A percentile compares a stretch with the other conserved stretches of the same genome.
Evolutionary conservation across 2,329 filamentous ascomycete genomes (phyloP).

Genomic region (Sporothrix schenckii): DNA sequence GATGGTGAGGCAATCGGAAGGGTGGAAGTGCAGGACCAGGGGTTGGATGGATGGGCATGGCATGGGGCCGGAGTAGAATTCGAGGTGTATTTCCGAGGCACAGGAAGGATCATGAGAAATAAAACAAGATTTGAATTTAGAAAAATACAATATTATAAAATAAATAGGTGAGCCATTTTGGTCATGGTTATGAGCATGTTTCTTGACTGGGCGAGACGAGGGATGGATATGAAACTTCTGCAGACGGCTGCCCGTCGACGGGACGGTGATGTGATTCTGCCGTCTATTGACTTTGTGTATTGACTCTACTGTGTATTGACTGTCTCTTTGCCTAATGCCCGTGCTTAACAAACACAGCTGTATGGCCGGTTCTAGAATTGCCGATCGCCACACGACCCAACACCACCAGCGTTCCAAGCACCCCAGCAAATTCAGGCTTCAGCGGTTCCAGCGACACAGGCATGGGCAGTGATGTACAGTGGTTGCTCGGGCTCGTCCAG

Average conservation of each 20-base stretch:
- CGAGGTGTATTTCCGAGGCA: constrained; percentile 4
- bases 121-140: not conserved
- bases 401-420: not conserved
- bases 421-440: too few species aligned
- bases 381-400: not conserved
- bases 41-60: not conserved
- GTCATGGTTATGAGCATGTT: too few species aligned
- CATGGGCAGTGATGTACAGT: not conserved
- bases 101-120: not conserved
- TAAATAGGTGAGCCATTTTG: too few species aligned
- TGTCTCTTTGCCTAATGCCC: too few species aligned
- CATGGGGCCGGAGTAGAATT: not conserved
- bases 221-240: too few species aligned
- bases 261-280: too few species aligned
- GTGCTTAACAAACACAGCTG: not conserved
- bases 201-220: too few species aligned
- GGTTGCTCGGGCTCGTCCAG: not conserved
- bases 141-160: not conserved
- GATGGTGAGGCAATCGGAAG: constrained; percentile 16
- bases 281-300: too few species aligned
- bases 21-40: not conserved
- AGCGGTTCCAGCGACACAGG: not conserved
- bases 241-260: too few species aligned
- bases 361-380: constrained; percentile 12
- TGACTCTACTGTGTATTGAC: too few species aligned